phyloP scores from a whole-genome alignment of 2,329 filamentous ascomycete species.

The Chrysoporthe austroafricana region DNA sequence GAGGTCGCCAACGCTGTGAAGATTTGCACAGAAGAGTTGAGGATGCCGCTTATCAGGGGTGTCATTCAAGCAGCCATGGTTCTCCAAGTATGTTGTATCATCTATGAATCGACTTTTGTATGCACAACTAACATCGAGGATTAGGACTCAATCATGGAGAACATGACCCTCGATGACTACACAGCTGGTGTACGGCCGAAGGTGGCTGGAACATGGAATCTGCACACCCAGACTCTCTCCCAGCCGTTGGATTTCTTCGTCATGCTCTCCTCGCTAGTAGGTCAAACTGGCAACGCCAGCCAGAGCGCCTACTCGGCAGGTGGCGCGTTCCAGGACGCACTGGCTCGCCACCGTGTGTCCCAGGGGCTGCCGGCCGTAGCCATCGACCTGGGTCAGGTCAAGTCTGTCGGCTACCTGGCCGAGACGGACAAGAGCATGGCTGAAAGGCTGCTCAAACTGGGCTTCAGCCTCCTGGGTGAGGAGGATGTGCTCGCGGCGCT shows the following conservation, averaged over 20 bases:
- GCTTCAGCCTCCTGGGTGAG: slow-evolving; percentile 27
- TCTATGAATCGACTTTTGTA: neutral
- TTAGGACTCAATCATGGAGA: slow-evolving; percentile 23
- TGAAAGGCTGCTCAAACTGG: slow-evolving; percentile 29
- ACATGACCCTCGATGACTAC: slow-evolving; percentile 25
- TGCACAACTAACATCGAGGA: neutral
- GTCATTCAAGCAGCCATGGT: slow-evolving; percentile 42
- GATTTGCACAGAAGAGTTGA: slow-evolving; percentile 21
- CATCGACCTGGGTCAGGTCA: slow-evolving; percentile 35
- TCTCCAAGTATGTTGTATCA: slow-evolving; percentile 9
- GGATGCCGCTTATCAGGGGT: slow-evolving; percentile 37
- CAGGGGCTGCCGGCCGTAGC: slow-evolving; percentile 32
- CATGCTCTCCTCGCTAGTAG: slow-evolving; percentile 23
- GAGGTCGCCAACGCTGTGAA: slow-evolving; percentile 36
- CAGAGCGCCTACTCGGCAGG: slow-evolving; percentile 36
- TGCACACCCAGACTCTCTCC: slow-evolving; percentile 30
- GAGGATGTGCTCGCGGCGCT: slow-evolving; percentile 28
- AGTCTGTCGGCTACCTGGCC: slow-evolving; percentile 35
- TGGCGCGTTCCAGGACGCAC: slow-evolving; percentile 41
- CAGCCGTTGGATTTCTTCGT: slow-evolving; percentile 30
- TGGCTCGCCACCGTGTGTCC: slow-evolving; percentile 31
- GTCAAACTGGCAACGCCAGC: slow-evolving; percentile 18
- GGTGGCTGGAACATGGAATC: slow-evolving; percentile 24
- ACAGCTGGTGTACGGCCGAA: slow-evolving; percentile 17
- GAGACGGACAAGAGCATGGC: slow-evolving; percentile 27